A percentile compares a stretch with the other conserved stretches of the same genome.
Evolutionary conservation across 2,329 filamentous ascomycete genomes (phyloP).

Genomic region (Pleomassaria siparia): DNA sequence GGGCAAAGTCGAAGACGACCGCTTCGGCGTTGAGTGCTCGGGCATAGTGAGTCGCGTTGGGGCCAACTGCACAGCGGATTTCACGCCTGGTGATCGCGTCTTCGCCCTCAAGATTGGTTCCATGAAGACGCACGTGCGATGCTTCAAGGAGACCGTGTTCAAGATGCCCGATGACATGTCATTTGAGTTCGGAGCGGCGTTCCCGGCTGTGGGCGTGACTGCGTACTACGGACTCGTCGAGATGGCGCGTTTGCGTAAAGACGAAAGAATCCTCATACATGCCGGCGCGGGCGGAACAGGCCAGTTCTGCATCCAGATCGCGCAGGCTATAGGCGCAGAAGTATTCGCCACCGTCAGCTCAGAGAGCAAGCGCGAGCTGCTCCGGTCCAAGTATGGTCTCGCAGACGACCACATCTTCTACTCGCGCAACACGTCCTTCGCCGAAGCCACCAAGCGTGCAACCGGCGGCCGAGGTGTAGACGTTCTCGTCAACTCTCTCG

Average conservation of each 20-base stretch:
- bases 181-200: constrained; percentile 8
- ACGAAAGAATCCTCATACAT: constrained; percentile 8
- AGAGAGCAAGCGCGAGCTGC: constrained; percentile 24
- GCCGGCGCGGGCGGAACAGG: constrained; percentile 20
- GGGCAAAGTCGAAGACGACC: constrained; percentile 5
- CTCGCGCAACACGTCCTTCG: constrained; percentile 26
- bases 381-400: constrained; percentile 24
- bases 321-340: neutral
- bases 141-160: neutral
- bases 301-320: constrained; percentile 15
- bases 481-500: constrained; percentile 30
- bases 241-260: constrained; percentile 7
- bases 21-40: constrained; percentile 7
- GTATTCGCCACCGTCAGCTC: constrained; percentile 13
- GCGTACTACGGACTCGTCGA: constrained; percentile 14
- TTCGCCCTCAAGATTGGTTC: neutral
- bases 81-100: constrained; percentile 3
- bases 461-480: constrained; percentile 33
- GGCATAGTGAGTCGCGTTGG: constrained; percentile 10
- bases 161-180: constrained; percentile 1
- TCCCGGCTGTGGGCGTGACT: neutral
- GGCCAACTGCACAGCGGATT: neutral
- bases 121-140: neutral
- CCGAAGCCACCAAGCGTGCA: constrained; percentile 13
- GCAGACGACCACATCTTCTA: constrained; percentile 30